These are phyloP conservation scores for Bonnemaisonia californica DNA, from an alignment of 31 red algal genomes.

Conservation along the genomic window DNA sequence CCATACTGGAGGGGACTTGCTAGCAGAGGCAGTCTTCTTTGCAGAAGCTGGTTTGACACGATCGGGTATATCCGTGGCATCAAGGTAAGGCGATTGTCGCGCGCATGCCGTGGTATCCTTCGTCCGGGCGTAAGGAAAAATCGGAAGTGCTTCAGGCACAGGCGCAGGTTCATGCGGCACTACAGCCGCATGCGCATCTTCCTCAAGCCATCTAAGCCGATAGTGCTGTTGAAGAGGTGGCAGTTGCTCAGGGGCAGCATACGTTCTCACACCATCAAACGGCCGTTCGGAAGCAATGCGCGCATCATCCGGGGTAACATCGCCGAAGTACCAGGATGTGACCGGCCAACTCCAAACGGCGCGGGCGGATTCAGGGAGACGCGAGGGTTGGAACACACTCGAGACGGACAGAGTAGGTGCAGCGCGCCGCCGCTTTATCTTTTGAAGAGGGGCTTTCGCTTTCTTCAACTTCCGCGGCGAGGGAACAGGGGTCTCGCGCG, in stretches of 20 bases:
- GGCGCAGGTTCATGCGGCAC: neutral
- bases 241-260: neutral
- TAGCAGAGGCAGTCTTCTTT: neutral
- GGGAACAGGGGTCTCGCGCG: neutral
- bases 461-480: neutral
- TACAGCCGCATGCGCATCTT: constrained; percentile 1
- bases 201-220: constrained; percentile 7
- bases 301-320: neutral
- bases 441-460: neutral
- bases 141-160: neutral
- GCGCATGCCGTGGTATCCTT: constrained; percentile 26
- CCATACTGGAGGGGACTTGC: neutral
- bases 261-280: neutral
- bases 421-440: constrained; percentile 10
- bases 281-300: constrained; percentile 10
- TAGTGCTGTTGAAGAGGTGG: constrained; percentile 8
- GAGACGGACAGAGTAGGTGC: constrained; percentile 15
- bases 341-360: constrained; percentile 23
- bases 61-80: neutral
- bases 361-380: constrained; percentile 1
- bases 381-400: constrained; percentile 9
- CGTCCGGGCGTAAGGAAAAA: constrained; percentile 6
- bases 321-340: constrained; percentile 12
- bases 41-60: neutral
- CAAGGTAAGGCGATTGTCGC: neutral